Conservation (phyloP, 257 asterid genomes). For the Przewalskia tangutica region DNA sequence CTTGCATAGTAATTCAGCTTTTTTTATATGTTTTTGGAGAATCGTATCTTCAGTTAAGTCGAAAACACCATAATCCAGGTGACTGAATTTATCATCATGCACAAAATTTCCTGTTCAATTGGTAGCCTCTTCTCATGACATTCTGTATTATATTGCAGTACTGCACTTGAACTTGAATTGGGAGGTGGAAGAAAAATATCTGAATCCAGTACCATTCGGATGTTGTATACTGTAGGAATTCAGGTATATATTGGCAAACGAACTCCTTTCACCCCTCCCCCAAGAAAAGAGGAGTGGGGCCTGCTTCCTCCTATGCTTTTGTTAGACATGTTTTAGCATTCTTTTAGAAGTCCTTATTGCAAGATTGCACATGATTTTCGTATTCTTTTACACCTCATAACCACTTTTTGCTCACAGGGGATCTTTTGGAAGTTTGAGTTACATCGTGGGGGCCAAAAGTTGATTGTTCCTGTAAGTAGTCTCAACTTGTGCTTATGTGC, state of each 20-base stretch:
- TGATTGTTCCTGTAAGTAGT: slow-evolving; percentile 84
- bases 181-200: slow-evolving; percentile 98
- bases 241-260: slow-evolving; percentile 38
- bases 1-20: background rate
- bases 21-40: background rate
- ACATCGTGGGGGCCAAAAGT: slow-evolving; percentile 84
- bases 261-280: background rate
- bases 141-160: slow-evolving; percentile 34
- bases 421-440: slow-evolving; percentile 83
- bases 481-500: slow-evolving; percentile 10
- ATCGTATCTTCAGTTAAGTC: background rate
- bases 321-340: background rate
- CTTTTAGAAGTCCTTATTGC: background rate
- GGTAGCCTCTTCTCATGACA: slow-evolving; percentile 8
- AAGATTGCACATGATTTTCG: background rate
- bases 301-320: background rate
- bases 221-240: slow-evolving; percentile 75
- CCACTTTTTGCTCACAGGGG: slow-evolving; percentile 39
- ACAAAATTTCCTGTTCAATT: background rate
- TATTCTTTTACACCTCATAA: slow-evolving; percentile 1
- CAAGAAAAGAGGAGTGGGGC: background rate
- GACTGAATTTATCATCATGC: background rate
- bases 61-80: background rate
- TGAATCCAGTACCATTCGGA: slow-evolving; percentile 68
- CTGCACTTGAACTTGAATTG: slow-evolving; percentile 70